These are phyloP conservation scores for Sclerotinia borealis DNA, from an alignment of 2,329 filamentous ascomycete species.

Conservation along the genomic window DNA sequence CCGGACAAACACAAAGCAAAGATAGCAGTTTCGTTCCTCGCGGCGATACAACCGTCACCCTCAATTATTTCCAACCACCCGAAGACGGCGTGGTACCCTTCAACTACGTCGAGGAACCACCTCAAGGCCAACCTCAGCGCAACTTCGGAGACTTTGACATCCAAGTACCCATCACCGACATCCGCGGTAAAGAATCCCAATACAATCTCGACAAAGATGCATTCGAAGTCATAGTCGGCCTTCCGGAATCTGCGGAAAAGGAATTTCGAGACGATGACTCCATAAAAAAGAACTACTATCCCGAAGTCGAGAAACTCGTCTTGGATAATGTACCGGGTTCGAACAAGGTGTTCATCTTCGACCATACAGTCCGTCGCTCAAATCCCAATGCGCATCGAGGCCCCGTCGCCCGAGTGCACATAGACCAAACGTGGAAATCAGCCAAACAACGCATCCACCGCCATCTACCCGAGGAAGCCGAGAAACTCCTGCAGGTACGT, in stretches of 20 bases:
- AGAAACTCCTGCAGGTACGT: slow-evolving; percentile 56
- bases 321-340: slow-evolving; percentile 60
- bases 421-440: slow-evolving; percentile 71
- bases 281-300: slow-evolving; percentile 72
- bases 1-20: slow-evolving; percentile 11
- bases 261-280: slow-evolving; percentile 63
- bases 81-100: slow-evolving; percentile 47
- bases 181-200: slow-evolving; percentile 61
- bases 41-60: slow-evolving; percentile 43
- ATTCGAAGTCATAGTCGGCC: slow-evolving; percentile 58
- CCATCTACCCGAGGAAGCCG: slow-evolving; percentile 58
- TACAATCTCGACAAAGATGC: slow-evolving; percentile 69
- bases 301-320: slow-evolving; percentile 71
- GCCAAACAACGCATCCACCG: slow-evolving; percentile 65
- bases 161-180: slow-evolving; percentile 53
- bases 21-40: slow-evolving; percentile 36
- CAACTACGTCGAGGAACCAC: slow-evolving; percentile 45
- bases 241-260: slow-evolving; percentile 50
- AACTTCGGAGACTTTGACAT: slow-evolving; percentile 30
- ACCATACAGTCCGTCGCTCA: slow-evolving; percentile 78
- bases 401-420: slow-evolving; percentile 70
- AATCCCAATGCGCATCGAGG: slow-evolving; percentile 51
- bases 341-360: slow-evolving; percentile 67
- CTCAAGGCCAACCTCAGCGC: slow-evolving; percentile 25
- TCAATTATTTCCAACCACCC: slow-evolving; percentile 51